phyloP scores from a whole-genome alignment of 495 filamentous ascomycete species.

The Penicillium crystallinum region DNA sequence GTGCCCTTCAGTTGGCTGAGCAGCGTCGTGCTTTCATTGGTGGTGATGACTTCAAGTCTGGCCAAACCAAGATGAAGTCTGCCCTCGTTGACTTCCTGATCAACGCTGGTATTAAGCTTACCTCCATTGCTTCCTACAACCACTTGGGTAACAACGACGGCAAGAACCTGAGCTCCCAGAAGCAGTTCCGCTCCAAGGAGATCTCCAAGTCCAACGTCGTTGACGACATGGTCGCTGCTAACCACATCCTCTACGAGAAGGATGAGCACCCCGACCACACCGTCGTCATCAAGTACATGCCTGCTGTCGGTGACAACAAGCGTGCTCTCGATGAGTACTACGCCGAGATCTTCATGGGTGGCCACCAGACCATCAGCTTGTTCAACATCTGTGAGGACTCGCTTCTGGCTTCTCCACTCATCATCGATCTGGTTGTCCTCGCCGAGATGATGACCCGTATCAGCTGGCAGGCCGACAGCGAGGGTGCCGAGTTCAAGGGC shows the following conservation, averaged over 20 bases:
- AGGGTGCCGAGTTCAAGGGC: conserved; percentile 69
- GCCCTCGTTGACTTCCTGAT: conserved; percentile 98
- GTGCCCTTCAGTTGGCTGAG: conserved; percentile 86
- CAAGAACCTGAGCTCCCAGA: conserved; percentile 95
- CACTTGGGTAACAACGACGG: conserved; percentile 99
- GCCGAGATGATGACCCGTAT: conserved; percentile 98
- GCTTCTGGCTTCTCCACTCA: conserved; percentile 91
- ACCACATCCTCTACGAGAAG: conserved; percentile 79
- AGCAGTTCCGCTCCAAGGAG: conserved; percentile 98
- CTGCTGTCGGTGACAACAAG: conserved; percentile 98
- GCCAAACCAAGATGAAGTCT: conserved; percentile 99
- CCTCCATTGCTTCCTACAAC: conserved; percentile 98
- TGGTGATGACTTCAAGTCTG: conserved; percentile 99
- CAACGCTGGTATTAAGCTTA: conserved; percentile 98
- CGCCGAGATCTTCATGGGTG: conserved; percentile 98
- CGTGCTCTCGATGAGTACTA: conserved; percentile 98
- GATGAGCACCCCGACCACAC: conserved; percentile 87
- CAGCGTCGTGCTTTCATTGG: conserved; percentile 85
- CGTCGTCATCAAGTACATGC: conserved; percentile 98
- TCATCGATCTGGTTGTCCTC: conserved; percentile 90
- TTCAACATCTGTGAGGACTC: conserved; percentile 99
- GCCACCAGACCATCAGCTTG: conserved; percentile 96
- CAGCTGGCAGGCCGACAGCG: conserved; percentile 69
- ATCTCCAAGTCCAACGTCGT: conserved; percentile 99
- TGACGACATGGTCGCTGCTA: conserved; percentile 98